Conservation (phyloP, 2,329 filamentous ascomycete species). For the Erysiphe neolycopersici region DNA sequence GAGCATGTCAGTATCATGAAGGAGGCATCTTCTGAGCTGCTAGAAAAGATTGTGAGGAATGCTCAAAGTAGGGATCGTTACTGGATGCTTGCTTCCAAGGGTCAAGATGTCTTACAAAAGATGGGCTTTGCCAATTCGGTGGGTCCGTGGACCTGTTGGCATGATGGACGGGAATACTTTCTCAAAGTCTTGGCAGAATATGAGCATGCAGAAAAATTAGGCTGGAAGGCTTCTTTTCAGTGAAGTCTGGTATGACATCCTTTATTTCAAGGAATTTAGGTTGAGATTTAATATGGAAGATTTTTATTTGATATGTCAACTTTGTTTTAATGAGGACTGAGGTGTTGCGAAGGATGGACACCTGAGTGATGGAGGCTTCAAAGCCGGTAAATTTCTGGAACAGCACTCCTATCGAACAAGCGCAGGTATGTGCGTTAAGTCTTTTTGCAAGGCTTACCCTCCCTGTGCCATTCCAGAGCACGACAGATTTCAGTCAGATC, state of each 20-base stretch:
- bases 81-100: slow-evolving; percentile 3
- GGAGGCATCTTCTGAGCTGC: slow-evolving; percentile 7
- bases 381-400: too few species aligned
- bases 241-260: not conserved
- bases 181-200: slow-evolving; percentile 19
- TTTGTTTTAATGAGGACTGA: too few species aligned
- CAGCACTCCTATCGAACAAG: too few species aligned
- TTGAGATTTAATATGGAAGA: not conserved
- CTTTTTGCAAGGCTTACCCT: too few species aligned
- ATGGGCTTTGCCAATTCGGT: slow-evolving; percentile 12
- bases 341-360: too few species aligned
- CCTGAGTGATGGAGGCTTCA: too few species aligned
- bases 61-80: slow-evolving; percentile 11
- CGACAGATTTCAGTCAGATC: too few species aligned
- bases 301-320: not conserved
- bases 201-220: slow-evolving; percentile 18
- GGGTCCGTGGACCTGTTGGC: slow-evolving; percentile 16
- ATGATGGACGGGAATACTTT: slow-evolving; percentile 20
- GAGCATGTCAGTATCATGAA: slow-evolving; percentile 9
- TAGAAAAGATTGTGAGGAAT: slow-evolving; percentile 7
- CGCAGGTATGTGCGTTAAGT: too few species aligned
- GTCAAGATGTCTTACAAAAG: slow-evolving; percentile 15
- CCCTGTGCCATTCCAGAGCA: too few species aligned
- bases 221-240: slow-evolving; percentile 6
- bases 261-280: too few species aligned